Conservation (phyloP, 176 grass and related monocot genomes). For the Carex parvula region DNA sequence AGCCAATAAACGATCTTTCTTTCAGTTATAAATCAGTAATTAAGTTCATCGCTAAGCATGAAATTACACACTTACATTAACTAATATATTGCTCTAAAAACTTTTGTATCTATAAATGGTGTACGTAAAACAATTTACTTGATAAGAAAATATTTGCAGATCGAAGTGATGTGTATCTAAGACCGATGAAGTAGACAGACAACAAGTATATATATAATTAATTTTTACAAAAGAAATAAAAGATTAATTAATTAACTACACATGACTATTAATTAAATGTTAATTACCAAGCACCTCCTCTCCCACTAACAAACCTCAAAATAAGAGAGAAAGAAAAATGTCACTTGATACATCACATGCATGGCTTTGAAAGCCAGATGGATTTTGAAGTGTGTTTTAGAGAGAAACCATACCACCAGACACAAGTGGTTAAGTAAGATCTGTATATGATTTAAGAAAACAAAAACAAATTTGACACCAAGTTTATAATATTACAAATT, state of each 20-base stretch:
- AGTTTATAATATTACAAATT: background rate
- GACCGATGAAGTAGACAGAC: background rate
- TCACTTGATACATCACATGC: slow-evolving; percentile 36
- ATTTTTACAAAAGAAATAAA: background rate
- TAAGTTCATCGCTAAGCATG: background rate
- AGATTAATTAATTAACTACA: background rate
- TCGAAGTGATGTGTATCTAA: background rate
- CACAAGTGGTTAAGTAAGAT: background rate
- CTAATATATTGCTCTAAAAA: background rate
- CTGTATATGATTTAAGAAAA: background rate
- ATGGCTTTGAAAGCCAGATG: slow-evolving; percentile 56
- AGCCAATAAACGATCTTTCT: background rate
- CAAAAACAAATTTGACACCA: background rate
- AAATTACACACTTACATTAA: background rate
- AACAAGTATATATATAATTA: background rate
- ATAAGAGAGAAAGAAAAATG: slow-evolving; percentile 7
- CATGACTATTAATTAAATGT: background rate
- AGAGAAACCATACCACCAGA: background rate
- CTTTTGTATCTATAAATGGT: background rate
- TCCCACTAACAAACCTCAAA: slow-evolving; percentile 9
- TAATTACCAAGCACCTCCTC: background rate
- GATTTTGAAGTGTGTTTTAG: slow-evolving; percentile 25
- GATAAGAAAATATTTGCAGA: background rate
- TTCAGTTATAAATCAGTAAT: background rate
- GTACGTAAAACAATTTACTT: background rate